Percentiles rank a stretch among this genome's conserved stretches.
Evolutionary conservation across 495 filamentous ascomycete genomes (phyloP).

Genomic region (Cercophora scortea): DNA sequence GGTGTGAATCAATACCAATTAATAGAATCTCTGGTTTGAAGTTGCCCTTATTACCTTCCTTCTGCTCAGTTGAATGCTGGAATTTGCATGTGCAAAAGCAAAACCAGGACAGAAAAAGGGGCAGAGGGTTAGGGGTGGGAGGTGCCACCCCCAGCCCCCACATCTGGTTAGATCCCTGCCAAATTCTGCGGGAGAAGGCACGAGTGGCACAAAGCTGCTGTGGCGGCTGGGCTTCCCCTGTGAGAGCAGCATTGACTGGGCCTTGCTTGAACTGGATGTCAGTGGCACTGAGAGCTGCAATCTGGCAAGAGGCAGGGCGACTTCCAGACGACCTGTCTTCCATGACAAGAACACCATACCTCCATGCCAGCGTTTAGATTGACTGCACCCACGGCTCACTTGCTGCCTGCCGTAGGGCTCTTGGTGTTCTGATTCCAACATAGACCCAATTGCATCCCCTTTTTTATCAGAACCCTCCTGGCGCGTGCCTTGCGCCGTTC

Average conservation of each 20-base stretch:
- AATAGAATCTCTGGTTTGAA: too few species aligned
- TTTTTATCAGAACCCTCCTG: too few species aligned
- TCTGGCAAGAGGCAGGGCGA: conserved; percentile 24
- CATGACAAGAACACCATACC: neutral
- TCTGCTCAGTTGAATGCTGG: too few species aligned
- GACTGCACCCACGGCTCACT: conserved; percentile 10
- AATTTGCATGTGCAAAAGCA: too few species aligned
- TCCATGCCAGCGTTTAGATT: neutral
- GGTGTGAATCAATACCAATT: too few species aligned
- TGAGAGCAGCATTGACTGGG: conserved; percentile 9
- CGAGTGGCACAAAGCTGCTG: neutral
- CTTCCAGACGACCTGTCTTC: conserved; percentile 10
- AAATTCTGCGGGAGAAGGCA: too few species aligned
- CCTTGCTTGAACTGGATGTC: conserved; percentile 1
- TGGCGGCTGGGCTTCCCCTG: conserved; percentile 4
- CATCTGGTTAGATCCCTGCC: neutral
- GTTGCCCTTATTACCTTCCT: too few species aligned
- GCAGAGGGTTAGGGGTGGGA: neutral
- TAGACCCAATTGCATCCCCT: conserved; percentile 8
- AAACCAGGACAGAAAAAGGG: too few species aligned
- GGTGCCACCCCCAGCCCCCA: neutral
- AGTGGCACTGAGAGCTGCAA: conserved; percentile 14
- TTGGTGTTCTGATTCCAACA: conserved; percentile 5
- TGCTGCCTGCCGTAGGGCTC: conserved; percentile 13
- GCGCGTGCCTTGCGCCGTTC: too few species aligned